These are phyloP conservation scores for Letharia columbiana DNA, from an alignment of 495 filamentous ascomycete species.

Conservation along the genomic window DNA sequence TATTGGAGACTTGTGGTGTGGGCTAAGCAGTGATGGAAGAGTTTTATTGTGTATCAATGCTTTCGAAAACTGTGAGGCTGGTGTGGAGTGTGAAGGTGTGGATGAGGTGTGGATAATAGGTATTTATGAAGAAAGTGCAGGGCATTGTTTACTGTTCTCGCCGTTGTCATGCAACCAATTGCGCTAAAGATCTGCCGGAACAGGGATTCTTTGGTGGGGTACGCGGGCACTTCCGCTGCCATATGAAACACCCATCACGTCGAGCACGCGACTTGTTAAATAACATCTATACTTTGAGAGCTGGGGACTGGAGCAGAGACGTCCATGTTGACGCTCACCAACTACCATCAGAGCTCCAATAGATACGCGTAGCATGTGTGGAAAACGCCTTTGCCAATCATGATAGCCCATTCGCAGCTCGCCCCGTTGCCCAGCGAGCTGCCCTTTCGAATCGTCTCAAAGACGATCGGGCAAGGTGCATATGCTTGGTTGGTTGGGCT, in stretches of 20 bases:
- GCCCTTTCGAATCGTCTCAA: constrained; percentile 89
- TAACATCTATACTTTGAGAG: neutral
- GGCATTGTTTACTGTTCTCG: constrained; percentile 18
- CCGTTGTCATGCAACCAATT: constrained; percentile 5
- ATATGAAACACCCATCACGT: constrained; percentile 6
- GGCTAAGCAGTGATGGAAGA: neutral
- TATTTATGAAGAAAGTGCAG: constrained; percentile 3
- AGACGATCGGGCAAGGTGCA: constrained; percentile 90
- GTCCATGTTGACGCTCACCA: neutral
- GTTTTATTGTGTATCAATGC: constrained; percentile 6
- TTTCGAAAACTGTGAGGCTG: neutral
- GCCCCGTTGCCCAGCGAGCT: constrained; percentile 70
- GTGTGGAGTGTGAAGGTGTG: neutral
- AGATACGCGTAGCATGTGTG: neutral
- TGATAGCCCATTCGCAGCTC: constrained; percentile 69
- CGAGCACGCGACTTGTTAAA: constrained; percentile 4
- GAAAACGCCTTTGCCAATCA: constrained; percentile 7
- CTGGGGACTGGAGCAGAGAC: neutral
- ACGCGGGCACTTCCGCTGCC: constrained; percentile 5
- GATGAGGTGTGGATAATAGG: neutral
- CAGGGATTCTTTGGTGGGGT: constrained; percentile 3
- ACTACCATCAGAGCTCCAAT: neutral
- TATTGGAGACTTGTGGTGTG: neutral
- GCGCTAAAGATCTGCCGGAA: constrained; percentile 7
- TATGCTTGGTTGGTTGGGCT: constrained; percentile 76